These are phyloP conservation scores for Magnaporthiopsis rhizophila DNA, from an alignment of 2,329 filamentous ascomycete species.

Conservation along the genomic window DNA sequence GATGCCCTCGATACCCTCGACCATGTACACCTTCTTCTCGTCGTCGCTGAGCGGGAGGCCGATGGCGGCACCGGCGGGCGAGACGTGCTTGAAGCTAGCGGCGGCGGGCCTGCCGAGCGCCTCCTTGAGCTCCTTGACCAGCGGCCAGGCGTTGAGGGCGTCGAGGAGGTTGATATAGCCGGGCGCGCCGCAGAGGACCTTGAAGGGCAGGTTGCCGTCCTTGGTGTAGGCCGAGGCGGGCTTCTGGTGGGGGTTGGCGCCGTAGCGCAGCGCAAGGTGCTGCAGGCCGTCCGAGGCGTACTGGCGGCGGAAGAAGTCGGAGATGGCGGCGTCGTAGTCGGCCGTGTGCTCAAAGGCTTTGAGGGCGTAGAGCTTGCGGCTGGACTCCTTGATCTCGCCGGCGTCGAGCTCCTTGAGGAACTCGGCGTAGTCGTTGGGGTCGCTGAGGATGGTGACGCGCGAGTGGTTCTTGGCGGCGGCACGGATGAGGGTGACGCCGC, in stretches of 20 bases:
- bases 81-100: constrained; percentile 98
- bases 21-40: constrained; percentile 97
- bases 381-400: constrained; percentile 78
- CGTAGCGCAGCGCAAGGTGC: constrained; percentile 82
- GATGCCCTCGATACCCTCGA: constrained; percentile 86
- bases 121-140: constrained; percentile 92
- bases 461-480: constrained; percentile 97
- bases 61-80: constrained; percentile 90
- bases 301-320: constrained; percentile 95
- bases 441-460: constrained; percentile 90
- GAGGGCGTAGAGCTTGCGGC: constrained; percentile 81
- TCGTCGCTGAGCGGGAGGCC: constrained; percentile 77
- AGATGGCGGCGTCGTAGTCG: constrained; percentile 91
- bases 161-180: constrained; percentile 98
- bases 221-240: constrained; percentile 77
- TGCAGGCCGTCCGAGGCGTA: constrained; percentile 82
- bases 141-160: constrained; percentile 90
- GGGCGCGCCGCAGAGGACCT: constrained; percentile 79
- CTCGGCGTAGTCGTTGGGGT: constrained; percentile 86
- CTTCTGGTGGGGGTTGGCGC: constrained; percentile 97
- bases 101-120: constrained; percentile 84
- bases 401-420: constrained; percentile 86
- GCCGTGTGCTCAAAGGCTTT: constrained; percentile 99
- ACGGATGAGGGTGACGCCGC: constrained; percentile 90
- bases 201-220: constrained; percentile 78